Evolutionary conservation across 2,329 filamentous ascomycete genomes (phyloP), one percentile per base, ranked within the genome.

Genomic region (Alternaria conjuncta): DNA sequence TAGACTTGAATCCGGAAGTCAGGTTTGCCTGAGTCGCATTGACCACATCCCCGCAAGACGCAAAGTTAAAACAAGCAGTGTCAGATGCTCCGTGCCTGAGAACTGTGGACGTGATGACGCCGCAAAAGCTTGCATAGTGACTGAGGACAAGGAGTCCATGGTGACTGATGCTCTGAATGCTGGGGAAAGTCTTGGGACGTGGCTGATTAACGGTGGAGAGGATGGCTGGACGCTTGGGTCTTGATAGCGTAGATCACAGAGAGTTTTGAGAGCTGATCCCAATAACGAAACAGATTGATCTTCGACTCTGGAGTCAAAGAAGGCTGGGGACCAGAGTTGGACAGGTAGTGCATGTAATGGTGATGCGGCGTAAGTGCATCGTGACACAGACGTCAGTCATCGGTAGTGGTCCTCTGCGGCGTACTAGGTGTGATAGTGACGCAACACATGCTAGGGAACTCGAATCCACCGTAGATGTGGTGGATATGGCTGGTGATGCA

Each of bases 51-150:
- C 36, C 50, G 45, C 44, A 32, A 41, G 50, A 53, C 36, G 18
- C 32, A 57, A 51, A 56, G 50, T 26, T 64, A 61, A 64, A 66
- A 66, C 66, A 23, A 30, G 49, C 50, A 62, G 8, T 36, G 63
- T 66, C 63, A 23, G 66, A 66, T 55, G 47, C 20, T 36, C 18
- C 26, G 55, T 25, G 46, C 45, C 43, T 58, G 12, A 15, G 36
- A 30, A 36, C 15, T 49, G 18, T 30, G 20, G 30, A 47, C 36
- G n/a, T 20, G 8, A 26, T 32, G 59, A 47, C 32, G 10, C 25
- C 9, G 30, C 20, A 28, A 18, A 49, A 45, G 26, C 45, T 60
- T 57, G 47, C 55, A 62, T 55, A 20, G 32, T n/a, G 25, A 28
- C n/a, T 26, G 25, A 21, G n/a, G 11, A 20, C 47, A 50, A 50